Evolutionary conservation across 73 alveolate species (phyloP), one percentile per base, ranked within the genome.

Genomic region (Paramecium pentaurelia): DNA sequence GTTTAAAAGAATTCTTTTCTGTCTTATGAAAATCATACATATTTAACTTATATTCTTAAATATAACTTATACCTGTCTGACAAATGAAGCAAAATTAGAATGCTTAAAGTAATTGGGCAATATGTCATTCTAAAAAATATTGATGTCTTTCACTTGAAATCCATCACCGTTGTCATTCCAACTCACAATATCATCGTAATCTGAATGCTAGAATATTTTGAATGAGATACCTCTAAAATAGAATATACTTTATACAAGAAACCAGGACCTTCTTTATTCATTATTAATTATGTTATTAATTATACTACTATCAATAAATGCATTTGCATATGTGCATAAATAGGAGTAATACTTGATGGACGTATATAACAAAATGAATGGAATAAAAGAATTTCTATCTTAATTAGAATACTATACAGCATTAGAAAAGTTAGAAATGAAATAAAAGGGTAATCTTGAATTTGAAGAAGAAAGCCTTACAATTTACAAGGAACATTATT

Each of bases 21-120:
- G 90, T 64, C 88, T 97, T 97, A 64, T 95, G 98, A 93, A 97
- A 97, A 91, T 96, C 98, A 87, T 97, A 97, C 98, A 96, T 95
- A 89, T 97, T 97, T 8, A 97, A 94, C 92, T 96, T 96, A 42
- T 3, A 42, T 70, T 18, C 40, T 38, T 22, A 18, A 12, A 54
- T 4, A 25, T 70, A 7, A 42, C 7, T 18, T 7, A 4, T 89
- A 89, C 94, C 91, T 98, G 98, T 49, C 99, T 37, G 36, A 98
- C 99, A 93, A 98, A 98, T 30, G 99, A 96, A 4, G 99, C 96
- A 85, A 93, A 98, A 95, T 98, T 98, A 54, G 95, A 97, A 86
- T 98, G 99, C 85, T 98, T 98, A 89, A 96, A 98, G 92, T 92
- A 98, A 60, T 93, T 68, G 18, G 99, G 99, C 51, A 98, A 96